These are phyloP conservation scores for Fagopyrum homotropicum DNA, from an alignment of 148 eudicot species.

Conservation along the genomic window DNA sequence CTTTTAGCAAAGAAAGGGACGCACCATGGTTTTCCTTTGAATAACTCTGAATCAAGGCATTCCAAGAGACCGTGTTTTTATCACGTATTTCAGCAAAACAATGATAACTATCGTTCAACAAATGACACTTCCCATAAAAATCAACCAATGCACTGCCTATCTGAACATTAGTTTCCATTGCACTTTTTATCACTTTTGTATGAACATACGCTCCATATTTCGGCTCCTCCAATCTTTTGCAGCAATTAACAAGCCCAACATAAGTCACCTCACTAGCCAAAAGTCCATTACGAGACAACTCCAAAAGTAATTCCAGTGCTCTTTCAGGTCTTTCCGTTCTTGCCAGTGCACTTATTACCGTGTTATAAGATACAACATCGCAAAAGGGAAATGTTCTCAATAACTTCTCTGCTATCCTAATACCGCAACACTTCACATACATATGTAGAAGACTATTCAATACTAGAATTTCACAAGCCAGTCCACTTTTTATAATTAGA, in stretches of 20 bases:
- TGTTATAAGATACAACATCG: constrained; percentile 70
- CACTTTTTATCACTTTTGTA: constrained; percentile 40
- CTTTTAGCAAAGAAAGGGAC: constrained; percentile 27
- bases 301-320: constrained; percentile 37
- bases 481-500: constrained; percentile 42
- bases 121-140: constrained; percentile 49
- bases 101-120: constrained; percentile 32
- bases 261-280: constrained; percentile 47
- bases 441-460: constrained; percentile 49
- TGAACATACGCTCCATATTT: constrained; percentile 48
- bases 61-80: constrained; percentile 68
- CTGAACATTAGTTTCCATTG: constrained; percentile 38
- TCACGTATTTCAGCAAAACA: constrained; percentile 57
- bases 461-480: constrained; percentile 27
- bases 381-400: constrained; percentile 28
- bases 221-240: constrained; percentile 25
- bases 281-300: constrained; percentile 27
- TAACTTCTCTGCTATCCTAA: constrained; percentile 32
- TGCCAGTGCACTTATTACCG: constrained; percentile 38
- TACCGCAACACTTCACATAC: constrained; percentile 39
- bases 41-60: constrained; percentile 47
- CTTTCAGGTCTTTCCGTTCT: constrained; percentile 30
- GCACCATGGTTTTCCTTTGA: constrained; percentile 19
- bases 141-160: constrained; percentile 62
- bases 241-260: constrained; percentile 39